These are phyloP conservation scores for Neurospora cerealis DNA, from an alignment of 495 filamentous ascomycete genomes.

Conservation along the genomic window DNA sequence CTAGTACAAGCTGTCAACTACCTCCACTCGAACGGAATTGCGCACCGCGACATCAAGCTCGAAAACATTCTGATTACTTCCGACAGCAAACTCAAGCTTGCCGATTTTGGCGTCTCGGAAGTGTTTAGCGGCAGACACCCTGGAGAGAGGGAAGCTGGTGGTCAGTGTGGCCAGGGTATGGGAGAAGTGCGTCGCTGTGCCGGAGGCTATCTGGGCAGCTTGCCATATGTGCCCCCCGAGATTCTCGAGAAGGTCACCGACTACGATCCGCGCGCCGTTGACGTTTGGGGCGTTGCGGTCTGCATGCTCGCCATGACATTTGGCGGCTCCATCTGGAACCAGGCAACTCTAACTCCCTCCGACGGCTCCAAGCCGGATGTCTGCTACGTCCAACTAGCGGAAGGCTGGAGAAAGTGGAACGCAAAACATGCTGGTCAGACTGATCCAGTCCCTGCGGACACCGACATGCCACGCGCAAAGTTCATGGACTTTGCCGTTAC, in stretches of 20 bases:
- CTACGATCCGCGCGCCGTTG: constrained; percentile 66
- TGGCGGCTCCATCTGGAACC: constrained; percentile 54
- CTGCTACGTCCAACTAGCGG: constrained; percentile 46
- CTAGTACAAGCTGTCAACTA: constrained; percentile 60
- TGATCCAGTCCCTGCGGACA: constrained; percentile 36
- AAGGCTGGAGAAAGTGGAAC: constrained; percentile 55
- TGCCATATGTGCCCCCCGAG: constrained; percentile 72
- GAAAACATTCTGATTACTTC: constrained; percentile 65
- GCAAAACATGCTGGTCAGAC: constrained; percentile 35
- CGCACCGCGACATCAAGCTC: constrained; percentile 74
- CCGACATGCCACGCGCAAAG: constrained; percentile 40
- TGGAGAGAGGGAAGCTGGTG: constrained; percentile 50
- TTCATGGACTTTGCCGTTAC: constrained; percentile 42
- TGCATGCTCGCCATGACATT: constrained; percentile 61
- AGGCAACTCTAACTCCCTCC: constrained; percentile 24
- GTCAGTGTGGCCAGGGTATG: constrained; percentile 57
- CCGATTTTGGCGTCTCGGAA: constrained; percentile 71
- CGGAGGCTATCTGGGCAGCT: constrained; percentile 64
- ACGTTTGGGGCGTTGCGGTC: constrained; percentile 72
- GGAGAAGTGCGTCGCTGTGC: constrained; percentile 53
- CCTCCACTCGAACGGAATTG: constrained; percentile 60
- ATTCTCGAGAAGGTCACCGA: constrained; percentile 51
- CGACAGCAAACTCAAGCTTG: constrained; percentile 65
- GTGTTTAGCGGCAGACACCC: constrained; percentile 68
- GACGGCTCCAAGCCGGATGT: constrained; percentile 14